Conservation (phyloP, 352 stramenopile species). For the Saprolegnia parasitica region DNA sequence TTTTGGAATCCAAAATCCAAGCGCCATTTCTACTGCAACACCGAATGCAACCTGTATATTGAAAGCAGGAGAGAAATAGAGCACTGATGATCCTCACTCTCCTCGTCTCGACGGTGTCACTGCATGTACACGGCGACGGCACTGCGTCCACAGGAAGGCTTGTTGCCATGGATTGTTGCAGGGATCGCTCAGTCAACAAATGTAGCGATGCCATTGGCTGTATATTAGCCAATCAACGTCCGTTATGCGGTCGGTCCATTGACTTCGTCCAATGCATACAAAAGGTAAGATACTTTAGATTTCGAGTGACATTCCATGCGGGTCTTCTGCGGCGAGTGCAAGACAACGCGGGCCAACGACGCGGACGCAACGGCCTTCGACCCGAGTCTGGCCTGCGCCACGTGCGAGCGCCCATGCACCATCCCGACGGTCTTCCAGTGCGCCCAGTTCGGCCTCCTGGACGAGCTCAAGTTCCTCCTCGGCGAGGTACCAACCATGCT, state of each 20-base stretch:
- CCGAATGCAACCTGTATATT: too few relatives aligned
- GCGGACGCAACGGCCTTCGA: not conserved
- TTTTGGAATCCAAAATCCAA: too few relatives aligned
- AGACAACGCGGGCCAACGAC: conserved; percentile 1
- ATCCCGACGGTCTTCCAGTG: conserved; percentile 54
- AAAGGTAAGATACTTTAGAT: not conserved
- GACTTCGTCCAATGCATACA: not conserved
- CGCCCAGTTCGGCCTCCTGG: conserved; percentile 51
- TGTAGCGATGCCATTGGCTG: not conserved
- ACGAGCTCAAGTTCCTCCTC: conserved; percentile 55
- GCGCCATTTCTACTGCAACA: too few relatives aligned
- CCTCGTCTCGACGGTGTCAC: too few relatives aligned
- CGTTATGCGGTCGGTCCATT: not conserved
- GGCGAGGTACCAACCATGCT: conserved; percentile 32
- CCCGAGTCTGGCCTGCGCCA: conserved; percentile 33
- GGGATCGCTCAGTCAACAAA: too few relatives aligned
- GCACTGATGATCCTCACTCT: too few relatives aligned
- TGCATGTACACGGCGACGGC: too few relatives aligned
- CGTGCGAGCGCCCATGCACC: conserved; percentile 38
- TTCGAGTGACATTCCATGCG: conserved; percentile 23
- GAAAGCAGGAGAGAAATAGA: too few relatives aligned
- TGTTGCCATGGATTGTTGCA: too few relatives aligned
- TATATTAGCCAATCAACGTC: not conserved
- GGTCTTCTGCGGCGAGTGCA: conserved; percentile 33
- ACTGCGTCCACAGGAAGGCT: too few relatives aligned